Conservation (phyloP, 2,329 filamentous ascomycete species). For the Blumeriella jaapii region DNA sequence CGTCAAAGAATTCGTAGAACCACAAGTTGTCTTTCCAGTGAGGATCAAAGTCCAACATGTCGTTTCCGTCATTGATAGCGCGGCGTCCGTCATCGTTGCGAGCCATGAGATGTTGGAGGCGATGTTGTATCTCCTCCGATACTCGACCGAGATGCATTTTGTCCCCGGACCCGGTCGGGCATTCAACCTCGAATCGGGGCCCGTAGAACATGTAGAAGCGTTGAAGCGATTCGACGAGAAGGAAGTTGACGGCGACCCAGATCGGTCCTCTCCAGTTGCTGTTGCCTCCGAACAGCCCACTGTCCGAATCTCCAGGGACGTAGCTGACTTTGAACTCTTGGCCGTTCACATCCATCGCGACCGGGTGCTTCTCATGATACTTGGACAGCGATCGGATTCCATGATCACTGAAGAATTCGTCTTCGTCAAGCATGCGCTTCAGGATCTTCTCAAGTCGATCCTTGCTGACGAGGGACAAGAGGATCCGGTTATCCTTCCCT, state of each 20-base stretch:
- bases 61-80: slow-evolving; percentile 76
- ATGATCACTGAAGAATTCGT: slow-evolving; percentile 82
- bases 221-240: slow-evolving; percentile 87
- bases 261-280: slow-evolving; percentile 96
- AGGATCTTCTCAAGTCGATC: slow-evolving; percentile 85
- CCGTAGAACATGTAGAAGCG: slow-evolving; percentile 96
- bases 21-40: slow-evolving; percentile 90
- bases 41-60: slow-evolving; percentile 80
- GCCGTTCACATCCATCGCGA: slow-evolving; percentile 91
- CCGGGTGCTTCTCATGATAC: slow-evolving; percentile 79
- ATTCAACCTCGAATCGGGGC: slow-evolving; percentile 78
- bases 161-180: slow-evolving; percentile 84
- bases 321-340: slow-evolving; percentile 82
- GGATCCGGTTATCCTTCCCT: slow-evolving; percentile 78
- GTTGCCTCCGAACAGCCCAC: slow-evolving; percentile 88
- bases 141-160: slow-evolving; percentile 94
- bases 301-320: slow-evolving; percentile 91
- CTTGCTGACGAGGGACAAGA: slow-evolving; percentile 84
- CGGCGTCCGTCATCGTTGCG: slow-evolving; percentile 75
- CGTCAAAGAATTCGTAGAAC: slow-evolving; percentile 98
- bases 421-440: slow-evolving; percentile 83
- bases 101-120: slow-evolving; percentile 82
- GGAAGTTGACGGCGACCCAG: slow-evolving; percentile 92
- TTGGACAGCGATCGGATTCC: slow-evolving; percentile 90
- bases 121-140: slow-evolving; percentile 88